Percentiles rank a stretch among this genome's conserved stretches.
Evolutionary conservation across 176 grass and related monocot genomes (phyloP).

Genomic region (Olyra latifolia): DNA sequence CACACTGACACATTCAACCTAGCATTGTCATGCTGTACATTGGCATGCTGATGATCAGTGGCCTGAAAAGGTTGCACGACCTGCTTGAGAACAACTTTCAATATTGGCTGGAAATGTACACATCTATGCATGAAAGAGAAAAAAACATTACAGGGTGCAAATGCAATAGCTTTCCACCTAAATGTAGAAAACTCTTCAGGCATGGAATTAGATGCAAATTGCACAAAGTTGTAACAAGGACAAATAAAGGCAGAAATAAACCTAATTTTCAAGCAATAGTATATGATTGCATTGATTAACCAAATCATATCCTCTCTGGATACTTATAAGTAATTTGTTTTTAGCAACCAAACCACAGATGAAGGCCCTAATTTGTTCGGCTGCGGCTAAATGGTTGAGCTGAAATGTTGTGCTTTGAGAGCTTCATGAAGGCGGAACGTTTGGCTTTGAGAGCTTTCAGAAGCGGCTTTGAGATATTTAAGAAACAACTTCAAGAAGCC

Average conservation of each 20-base stretch:
- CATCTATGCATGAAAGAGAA: constrained; percentile 6
- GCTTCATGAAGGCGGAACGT: no score
- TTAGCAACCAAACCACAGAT: background rate
- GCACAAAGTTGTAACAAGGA: background rate
- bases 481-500: no score
- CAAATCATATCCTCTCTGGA: background rate
- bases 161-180: background rate
- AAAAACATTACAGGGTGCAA: background rate
- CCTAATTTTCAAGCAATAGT: background rate
- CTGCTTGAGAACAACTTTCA: constrained; percentile 28
- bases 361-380: no score
- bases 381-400: no score
- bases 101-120: background rate
- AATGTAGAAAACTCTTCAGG: background rate
- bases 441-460: no score
- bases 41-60: constrained; percentile 28
- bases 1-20: constrained; percentile 24
- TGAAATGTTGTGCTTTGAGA: no score
- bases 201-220: background rate
- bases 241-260: background rate
- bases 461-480: no score
- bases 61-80: constrained; percentile 31
- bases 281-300: background rate
- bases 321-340: constrained; percentile 6
- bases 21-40: constrained; percentile 16